Percentiles rank a stretch among this genome's conserved stretches.
These are phyloP conservation scores for Odonthalia washingtoniensis DNA, from an alignment of 31 red algal species.

Conservation along the genomic window DNA sequence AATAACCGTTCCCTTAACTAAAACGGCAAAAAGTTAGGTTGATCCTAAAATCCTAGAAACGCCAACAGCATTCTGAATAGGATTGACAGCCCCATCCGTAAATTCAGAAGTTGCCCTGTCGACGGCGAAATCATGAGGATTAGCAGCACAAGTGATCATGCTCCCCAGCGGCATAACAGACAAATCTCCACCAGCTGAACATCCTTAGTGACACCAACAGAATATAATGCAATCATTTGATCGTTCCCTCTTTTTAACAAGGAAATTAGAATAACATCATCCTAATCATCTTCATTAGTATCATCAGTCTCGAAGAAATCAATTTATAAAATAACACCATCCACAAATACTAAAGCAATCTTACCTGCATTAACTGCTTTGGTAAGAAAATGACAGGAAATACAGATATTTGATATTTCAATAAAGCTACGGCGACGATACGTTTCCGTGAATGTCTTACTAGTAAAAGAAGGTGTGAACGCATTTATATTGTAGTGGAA, in stretches of 20 bases:
- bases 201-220: too few relatives aligned
- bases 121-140: constrained; percentile 51
- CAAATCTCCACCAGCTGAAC: constrained; percentile 46
- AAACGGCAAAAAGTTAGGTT: constrained; percentile 74
- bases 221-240: too few relatives aligned
- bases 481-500: too few relatives aligned
- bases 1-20: constrained; percentile 64
- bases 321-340: constrained; percentile 59
- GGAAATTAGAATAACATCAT: constrained; percentile 56
- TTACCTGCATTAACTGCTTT: constrained; percentile 69
- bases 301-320: constrained; percentile 74
- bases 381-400: too few relatives aligned
- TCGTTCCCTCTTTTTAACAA: constrained; percentile 65
- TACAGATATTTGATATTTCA: constrained; percentile 50
- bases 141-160: constrained; percentile 63
- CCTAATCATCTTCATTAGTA: constrained; percentile 35
- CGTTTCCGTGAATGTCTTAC: constrained; percentile 67
- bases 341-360: constrained; percentile 46
- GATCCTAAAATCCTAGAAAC: constrained; percentile 60
- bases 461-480: too few relatives aligned
- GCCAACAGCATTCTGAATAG: constrained; percentile 47
- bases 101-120: constrained; percentile 58
- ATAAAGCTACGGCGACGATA: constrained; percentile 58
- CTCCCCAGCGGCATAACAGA: constrained; percentile 50
- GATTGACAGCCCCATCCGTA: constrained; percentile 50